Conservation (phyloP, 2,329 filamentous ascomycete genomes). For the Pestalotiopsis sp. region DNA sequence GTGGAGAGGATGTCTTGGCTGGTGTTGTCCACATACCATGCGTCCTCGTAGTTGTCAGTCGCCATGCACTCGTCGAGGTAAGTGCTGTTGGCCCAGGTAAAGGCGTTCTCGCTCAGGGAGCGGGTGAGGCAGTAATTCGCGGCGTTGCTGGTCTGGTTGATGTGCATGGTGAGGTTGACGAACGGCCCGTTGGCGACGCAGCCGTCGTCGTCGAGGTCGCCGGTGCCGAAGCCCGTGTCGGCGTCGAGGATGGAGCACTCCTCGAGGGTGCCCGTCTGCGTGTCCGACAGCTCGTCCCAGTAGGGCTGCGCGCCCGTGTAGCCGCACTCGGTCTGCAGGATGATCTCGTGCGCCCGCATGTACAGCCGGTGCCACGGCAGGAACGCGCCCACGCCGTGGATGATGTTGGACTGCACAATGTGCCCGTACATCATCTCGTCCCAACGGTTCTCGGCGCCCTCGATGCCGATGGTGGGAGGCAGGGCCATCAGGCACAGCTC, state of each 20-base stretch:
- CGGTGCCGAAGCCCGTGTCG: constrained; percentile 18
- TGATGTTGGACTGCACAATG: constrained; percentile 29
- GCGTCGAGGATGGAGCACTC: constrained; percentile 21
- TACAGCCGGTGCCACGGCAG: constrained; percentile 12
- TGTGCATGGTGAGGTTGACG: constrained; percentile 2
- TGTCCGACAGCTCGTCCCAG: constrained; percentile 5
- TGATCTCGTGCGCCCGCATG: constrained; percentile 12
- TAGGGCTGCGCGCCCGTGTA: constrained; percentile 12
- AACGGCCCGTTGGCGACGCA: constrained; percentile 10
- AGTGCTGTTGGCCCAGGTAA: constrained; percentile 2
- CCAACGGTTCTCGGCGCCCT: constrained; percentile 31
- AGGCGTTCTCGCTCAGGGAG: neutral
- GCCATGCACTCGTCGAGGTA: constrained; percentile 11
- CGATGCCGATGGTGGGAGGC: constrained; percentile 25
- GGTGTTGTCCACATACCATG: constrained; percentile 10
- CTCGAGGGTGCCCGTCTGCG: constrained; percentile 17
- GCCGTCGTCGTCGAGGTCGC: constrained; percentile 19
- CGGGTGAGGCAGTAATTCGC: constrained; percentile 10
- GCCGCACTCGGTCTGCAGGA: constrained; percentile 13
- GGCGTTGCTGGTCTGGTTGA: constrained; percentile 16
- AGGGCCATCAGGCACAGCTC: constrained; percentile 34
- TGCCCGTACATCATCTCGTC: constrained; percentile 37
- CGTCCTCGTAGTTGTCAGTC: constrained; percentile 10
- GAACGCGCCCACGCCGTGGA: constrained; percentile 27
- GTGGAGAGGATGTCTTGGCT: neutral